Evolutionary conservation across 345 rosid species (phyloP), one percentile per base, ranked within the genome.

Genomic region (Schrenkiella parvula): DNA sequence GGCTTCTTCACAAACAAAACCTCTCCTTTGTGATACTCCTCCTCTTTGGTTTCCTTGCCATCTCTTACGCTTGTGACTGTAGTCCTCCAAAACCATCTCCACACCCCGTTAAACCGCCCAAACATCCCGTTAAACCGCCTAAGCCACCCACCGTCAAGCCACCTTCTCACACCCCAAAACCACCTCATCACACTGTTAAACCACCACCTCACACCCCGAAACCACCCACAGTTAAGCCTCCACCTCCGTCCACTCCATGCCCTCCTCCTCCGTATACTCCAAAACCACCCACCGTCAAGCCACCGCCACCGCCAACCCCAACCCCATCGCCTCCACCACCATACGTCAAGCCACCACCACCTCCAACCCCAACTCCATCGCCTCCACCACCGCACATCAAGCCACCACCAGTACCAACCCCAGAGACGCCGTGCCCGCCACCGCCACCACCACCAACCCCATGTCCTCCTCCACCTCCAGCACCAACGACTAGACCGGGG

Each of bases 381-480:
- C 56, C 74, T 2, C 73, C 64, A 41, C 79, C 85, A 1, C 72
- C 78, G n/a, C n/a, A n/a, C n/a, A n/a, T n/a, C n/a, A n/a, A n/a
- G n/a, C n/a, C n/a, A 41, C 79, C 85, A 1, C 72, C 78, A 42
- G 9, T 55, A 17, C 12, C 73, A 65, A 52, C 66, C 57, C 61
- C 62, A 28, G 77, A 81, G 12, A 80, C 88, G 2, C 90, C 88
- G 0, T 60, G 39, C 0, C 80, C 72, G 19, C 74, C 50, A n/a
- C 87, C 89, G 1, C 75, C 79, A 21, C 87, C 59, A 3, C 59
- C 59, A 6, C 79, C 88, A n/a, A 78, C 89, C 1, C 76, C 85
- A 3, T 80, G 77, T 18, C 82, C 89, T 6, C 75, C 84, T 9
- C 81, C 82, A 5, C 41, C 44, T 4, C 82, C 82, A 1, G 71